Base-by-base conservation (phyloP, 2,329 filamentous ascomycete species). In the Paecilomyces variotii region DNA sequence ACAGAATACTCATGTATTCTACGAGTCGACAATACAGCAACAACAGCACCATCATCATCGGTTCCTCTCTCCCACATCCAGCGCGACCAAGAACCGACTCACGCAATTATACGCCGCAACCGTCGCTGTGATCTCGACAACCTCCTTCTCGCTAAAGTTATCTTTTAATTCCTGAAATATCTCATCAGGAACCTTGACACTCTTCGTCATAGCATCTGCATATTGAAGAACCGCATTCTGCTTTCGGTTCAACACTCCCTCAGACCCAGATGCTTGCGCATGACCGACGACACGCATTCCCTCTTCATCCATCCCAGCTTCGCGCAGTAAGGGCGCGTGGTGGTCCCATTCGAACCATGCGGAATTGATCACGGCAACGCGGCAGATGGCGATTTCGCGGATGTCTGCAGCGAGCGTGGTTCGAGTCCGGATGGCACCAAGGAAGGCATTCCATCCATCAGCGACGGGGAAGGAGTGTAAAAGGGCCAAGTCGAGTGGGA, bases 301-400 rank as follows among this genome's bases (percentile, higher is more conserved):
- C 34, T 76, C 78, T 32, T 79, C 74, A 19, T 76, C 73, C 4
- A 90, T 24, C 27, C 86, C 86, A 0, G 76, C 76, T 7, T 79
- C 76, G 3, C 82, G 81, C 12, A 93, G 79, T n/a, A 93, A 77
- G 1, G 90, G 90, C 14, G 86, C 86, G 70, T 96, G 91, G 57
- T 90, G 84, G 35, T 78, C 82, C 90, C 89, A 95, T 73, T 96
- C 91, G 73, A 91, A 95, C 85, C 88, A 90, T 1, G 91, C 91
- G 19, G 81, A 74, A 74, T 95, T 96, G 66, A 90, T 82, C 14
- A 88, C 86, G 11, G 91, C 91, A 12, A 95, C 88, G 54, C 90
- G 83, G 67, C 85, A 90, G 65, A 96, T 92, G 63, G 89, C 87
- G 19, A 92, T 79, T 78, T 96, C 90, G 64, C 89, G 85, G 56